Evolutionary conservation across 2,329 filamentous ascomycete genomes (phyloP), one percentile per base, ranked within the genome.

Genomic region (Penicillium palitans): DNA sequence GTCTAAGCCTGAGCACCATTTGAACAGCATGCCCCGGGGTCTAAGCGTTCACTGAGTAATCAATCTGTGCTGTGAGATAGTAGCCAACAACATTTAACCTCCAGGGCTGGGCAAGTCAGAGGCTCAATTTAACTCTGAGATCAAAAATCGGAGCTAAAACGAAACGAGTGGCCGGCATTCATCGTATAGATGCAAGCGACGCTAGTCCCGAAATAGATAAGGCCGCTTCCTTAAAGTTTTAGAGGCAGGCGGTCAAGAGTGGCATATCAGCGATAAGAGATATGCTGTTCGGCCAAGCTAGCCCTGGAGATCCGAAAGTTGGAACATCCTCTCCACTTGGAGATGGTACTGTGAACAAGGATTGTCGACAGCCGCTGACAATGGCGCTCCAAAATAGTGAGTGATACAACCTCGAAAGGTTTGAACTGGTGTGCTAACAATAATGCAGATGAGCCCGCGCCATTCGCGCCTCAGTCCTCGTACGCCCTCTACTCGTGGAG

Each of bases 381-480:
- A 74, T 74, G 72, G 60, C 59, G 61, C 68, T 71, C 58, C 70
- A 71, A 65, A 71, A 69, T 65, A 56, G 71, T 73, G 48, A 44
- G 66, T 58, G 2, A 41, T 51, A 7, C n/a, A 57, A 8, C 21
- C 12, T n/a, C 15, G 3, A 29, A 10, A 33, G 12, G 8, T 1
- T 31, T 19, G 8, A 19, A 15, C 27, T 33, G 3, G 44, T 24
- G 13, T 25, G 24, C 65, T 73, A 42, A 72, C 56, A 39, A 54
- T 40, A 15, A 46, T 51, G 15, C 56, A 74, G 72, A 65, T 65
- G 72, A 72, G 64, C 61, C 66, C 31, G 60, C 63, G 62, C 61
- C 63, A 52, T 58, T 71, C 52, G 65, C 68, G 66, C 65, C 73
- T 62, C 75, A 77, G 64, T 77, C 78, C 46, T 79, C 77, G 77